Evolutionary conservation across 768 basidiomycete genomes (phyloP).

Genomic region (Russula ochroleuca): DNA sequence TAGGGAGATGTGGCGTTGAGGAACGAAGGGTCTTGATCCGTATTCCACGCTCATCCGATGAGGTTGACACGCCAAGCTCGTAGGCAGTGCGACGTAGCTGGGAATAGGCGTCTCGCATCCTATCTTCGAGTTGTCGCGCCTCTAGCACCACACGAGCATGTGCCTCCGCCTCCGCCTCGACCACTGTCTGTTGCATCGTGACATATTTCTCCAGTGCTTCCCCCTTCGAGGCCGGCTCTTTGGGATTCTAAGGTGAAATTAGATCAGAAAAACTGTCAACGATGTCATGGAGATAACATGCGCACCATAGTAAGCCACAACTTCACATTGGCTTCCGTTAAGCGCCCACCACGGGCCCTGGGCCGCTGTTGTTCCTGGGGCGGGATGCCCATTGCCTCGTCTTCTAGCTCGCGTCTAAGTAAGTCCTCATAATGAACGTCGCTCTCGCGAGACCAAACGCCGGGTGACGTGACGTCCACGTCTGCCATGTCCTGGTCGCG

Average conservation of each 20-base stretch:
- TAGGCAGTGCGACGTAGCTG: slow-evolving; percentile 77
- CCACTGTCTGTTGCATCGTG: slow-evolving; percentile 69
- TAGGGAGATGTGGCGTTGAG: slow-evolving; percentile 33
- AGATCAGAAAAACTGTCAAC: slow-evolving; percentile 1
- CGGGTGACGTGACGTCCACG: slow-evolving; percentile 80
- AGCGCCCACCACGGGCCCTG: slow-evolving; percentile 56
- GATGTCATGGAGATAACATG: slow-evolving; percentile 20
- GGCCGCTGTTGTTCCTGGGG: slow-evolving; percentile 56
- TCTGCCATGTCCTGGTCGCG: slow-evolving; percentile 98
- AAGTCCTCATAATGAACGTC: slow-evolving; percentile 80
- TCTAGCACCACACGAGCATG: slow-evolving; percentile 76
- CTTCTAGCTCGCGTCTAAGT: slow-evolving; percentile 64
- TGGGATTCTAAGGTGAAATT: slow-evolving; percentile 64
- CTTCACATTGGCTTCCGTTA: slow-evolving; percentile 76
- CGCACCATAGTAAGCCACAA: slow-evolving; percentile 76
- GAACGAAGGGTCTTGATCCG: slow-evolving; percentile 64
- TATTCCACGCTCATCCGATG: slow-evolving; percentile 58
- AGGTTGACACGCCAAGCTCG: slow-evolving; percentile 51
- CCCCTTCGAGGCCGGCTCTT: slow-evolving; percentile 80
- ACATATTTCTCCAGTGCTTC: slow-evolving; percentile 81
- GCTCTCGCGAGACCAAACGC: slow-evolving; percentile 89
- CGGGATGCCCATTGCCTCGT: slow-evolving; percentile 49
- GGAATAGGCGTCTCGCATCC: slow-evolving; percentile 75
- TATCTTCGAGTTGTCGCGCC: slow-evolving; percentile 66
- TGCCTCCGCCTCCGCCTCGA: slow-evolving; percentile 79